phyloP scores from a whole-genome alignment of 2,329 filamentous ascomycete species.

The Didymella pomorum region DNA sequence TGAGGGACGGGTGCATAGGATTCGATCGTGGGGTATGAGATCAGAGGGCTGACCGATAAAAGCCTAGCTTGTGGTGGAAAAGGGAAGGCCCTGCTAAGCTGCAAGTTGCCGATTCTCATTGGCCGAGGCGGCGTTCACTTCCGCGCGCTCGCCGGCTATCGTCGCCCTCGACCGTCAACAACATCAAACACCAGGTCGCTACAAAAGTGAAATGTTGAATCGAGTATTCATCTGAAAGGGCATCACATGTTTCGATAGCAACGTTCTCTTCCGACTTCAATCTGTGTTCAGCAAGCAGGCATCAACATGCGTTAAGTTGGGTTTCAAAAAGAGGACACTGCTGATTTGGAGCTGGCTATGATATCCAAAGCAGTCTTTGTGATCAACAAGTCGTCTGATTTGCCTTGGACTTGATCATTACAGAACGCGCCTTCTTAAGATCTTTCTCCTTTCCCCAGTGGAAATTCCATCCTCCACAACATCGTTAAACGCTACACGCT shows the following conservation, averaged over 20 bases:
- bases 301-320: slow-evolving; percentile 1
- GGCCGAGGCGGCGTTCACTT: slow-evolving; percentile 15
- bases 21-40: slow-evolving; percentile 42
- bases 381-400: neutral
- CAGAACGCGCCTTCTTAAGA: neutral
- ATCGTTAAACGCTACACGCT: neutral
- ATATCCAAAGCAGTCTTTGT: neutral
- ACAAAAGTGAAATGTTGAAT: neutral
- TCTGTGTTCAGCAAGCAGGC: neutral
- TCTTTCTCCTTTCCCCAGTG: neutral
- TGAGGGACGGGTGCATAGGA: slow-evolving; percentile 29
- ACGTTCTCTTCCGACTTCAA: neutral
- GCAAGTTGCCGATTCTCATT: slow-evolving; percentile 29
- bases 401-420: neutral
- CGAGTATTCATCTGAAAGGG: neutral
- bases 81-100: slow-evolving; percentile 17
- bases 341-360: neutral
- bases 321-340: neutral
- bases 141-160: slow-evolving; percentile 9
- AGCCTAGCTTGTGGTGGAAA: slow-evolving; percentile 33
- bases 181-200: neutral
- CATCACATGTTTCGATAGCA: neutral
- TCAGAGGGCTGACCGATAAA: slow-evolving; percentile 37
- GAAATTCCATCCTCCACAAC: neutral
- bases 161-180: slow-evolving; percentile 4